These are phyloP conservation scores for Acrodontium crateriforme DNA, from an alignment of 2,329 filamentous ascomycete species.

Conservation along the genomic window DNA sequence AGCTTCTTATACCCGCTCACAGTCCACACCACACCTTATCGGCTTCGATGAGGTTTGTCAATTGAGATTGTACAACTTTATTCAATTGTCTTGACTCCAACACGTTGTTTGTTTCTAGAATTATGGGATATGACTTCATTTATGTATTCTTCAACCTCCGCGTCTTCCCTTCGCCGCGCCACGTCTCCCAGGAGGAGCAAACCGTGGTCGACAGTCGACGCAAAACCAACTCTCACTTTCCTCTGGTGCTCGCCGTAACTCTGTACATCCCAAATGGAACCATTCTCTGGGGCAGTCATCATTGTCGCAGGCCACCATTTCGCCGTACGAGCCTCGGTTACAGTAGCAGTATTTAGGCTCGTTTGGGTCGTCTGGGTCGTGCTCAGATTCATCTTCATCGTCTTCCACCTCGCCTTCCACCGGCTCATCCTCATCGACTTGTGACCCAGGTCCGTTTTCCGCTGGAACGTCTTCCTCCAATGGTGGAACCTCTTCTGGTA, in stretches of 20 bases:
- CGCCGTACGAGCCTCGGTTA: slow-evolving; percentile 49
- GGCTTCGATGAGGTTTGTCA: too few relatives aligned
- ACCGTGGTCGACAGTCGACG: slow-evolving; percentile 30
- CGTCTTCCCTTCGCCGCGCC: too few relatives aligned
- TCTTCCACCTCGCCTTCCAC: slow-evolving; percentile 16
- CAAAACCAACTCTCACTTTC: slow-evolving; percentile 42
- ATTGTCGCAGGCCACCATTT: slow-evolving; percentile 57
- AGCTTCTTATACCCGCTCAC: too few relatives aligned
- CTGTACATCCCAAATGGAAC: slow-evolving; percentile 54
- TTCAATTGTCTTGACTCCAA: too few relatives aligned
- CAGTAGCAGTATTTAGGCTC: slow-evolving; percentile 54
- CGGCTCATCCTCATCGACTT: slow-evolving; percentile 1
- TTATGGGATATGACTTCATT: too few relatives aligned
- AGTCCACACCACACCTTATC: too few relatives aligned
- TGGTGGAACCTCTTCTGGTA: too few relatives aligned
- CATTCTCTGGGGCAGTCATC: slow-evolving; percentile 50
- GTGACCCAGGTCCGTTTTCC: neutral
- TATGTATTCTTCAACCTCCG: too few relatives aligned
- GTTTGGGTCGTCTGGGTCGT: slow-evolving; percentile 34
- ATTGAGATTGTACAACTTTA: too few relatives aligned
- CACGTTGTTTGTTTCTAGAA: too few relatives aligned
- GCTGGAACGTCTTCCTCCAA: slow-evolving; percentile 4
- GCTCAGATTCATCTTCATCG: slow-evolving; percentile 16
- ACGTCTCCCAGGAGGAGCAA: too few relatives aligned
- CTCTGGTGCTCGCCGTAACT: slow-evolving; percentile 44